These are phyloP conservation scores for Eimeria acervulina DNA, from an alignment of 169 alveolate genomes.

Conservation along the genomic window DNA sequence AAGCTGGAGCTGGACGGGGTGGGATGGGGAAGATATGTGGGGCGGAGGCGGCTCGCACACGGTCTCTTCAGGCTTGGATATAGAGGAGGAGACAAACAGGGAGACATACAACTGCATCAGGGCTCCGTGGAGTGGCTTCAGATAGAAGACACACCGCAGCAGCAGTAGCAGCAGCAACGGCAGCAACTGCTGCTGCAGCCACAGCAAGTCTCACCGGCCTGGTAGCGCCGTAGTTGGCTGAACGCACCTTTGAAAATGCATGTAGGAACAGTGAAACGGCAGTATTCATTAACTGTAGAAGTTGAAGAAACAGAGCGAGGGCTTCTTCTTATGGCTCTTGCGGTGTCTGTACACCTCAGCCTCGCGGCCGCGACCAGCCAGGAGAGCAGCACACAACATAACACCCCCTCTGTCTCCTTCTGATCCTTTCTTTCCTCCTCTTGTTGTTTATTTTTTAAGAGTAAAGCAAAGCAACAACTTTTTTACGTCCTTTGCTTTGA, in stretches of 20 bases:
- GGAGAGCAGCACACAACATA: not conserved
- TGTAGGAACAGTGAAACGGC: too few relatives aligned
- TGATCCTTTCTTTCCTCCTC: not conserved
- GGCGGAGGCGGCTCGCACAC: not conserved
- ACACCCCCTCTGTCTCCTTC: not conserved
- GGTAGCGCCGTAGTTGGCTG: too few relatives aligned
- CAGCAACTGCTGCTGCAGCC: not conserved
- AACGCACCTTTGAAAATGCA: too few relatives aligned
- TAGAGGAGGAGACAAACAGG: not conserved
- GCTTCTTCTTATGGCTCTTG: not conserved
- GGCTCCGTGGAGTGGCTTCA: not conserved
- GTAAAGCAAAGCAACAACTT: not conserved
- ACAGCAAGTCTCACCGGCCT: too few relatives aligned
- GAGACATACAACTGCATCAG: not conserved
- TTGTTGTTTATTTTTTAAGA: not conserved
- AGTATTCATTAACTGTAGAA: too few relatives aligned
- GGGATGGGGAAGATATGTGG: not conserved
- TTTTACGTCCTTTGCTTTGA: not conserved
- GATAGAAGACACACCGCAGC: slow-evolving; percentile 11
- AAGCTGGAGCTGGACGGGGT: not conserved
- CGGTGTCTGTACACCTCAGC: slow-evolving; percentile 10
- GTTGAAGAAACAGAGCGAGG: too few relatives aligned
- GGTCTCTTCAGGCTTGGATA: not conserved
- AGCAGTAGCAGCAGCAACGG: not conserved
- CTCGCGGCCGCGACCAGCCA: not conserved